Evolutionary conservation across 2,329 filamentous ascomycete species (phyloP), one percentile per base, ranked within the genome.

Genomic region (Colletotrichum viniferum): DNA sequence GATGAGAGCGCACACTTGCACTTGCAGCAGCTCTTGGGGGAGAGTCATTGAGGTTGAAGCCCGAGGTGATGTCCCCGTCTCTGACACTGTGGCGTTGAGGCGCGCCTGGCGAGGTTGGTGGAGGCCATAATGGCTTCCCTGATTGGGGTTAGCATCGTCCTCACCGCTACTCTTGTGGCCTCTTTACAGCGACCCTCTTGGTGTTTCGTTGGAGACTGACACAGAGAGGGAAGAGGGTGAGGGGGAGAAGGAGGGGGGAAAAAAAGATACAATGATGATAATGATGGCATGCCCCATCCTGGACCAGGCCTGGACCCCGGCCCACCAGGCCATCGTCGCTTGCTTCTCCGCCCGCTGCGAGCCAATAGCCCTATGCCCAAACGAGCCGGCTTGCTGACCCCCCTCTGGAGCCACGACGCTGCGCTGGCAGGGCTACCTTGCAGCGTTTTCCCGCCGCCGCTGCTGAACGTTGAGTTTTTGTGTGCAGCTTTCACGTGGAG

Each of bases 141-240:
- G 61, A 77, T 78, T 68, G 28, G 71, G 77, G 48, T 75, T 78
- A 78, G 77, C 73, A 61, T 60, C 36, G 21, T 73, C 55, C 52
- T 76, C 77, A 78, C 77, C 77, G 77, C 77, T 78, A 78, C 77
- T 78, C 69, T 74, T 73, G 70, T 60, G 74, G 69, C 63, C 73
- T 73, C 66, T 76, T 76, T 78, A 78, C 71, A 71, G 69, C 70
- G 73, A 78, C 77, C 56, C 74, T 77, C 73, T 76, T 60, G n/a
- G 55, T n/a, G 26, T 48, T 26, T 28, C 30, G 63, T 24, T 28
- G 68, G 30, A 38, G 72, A 69, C 56, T 68, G 55, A 63, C 36
- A n/a, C 12, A 32, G n/a, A 34, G 58, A 21, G 43, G 43, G 18
- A n/a, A 32, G 26, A 60, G 16, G 28, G 56, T 32, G 56, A n/a